Percentiles rank a stretch among this genome's conserved stretches.
These are phyloP conservation scores for Populus simonii DNA, from an alignment of 345 rosid genomes.

Conservation along the genomic window DNA sequence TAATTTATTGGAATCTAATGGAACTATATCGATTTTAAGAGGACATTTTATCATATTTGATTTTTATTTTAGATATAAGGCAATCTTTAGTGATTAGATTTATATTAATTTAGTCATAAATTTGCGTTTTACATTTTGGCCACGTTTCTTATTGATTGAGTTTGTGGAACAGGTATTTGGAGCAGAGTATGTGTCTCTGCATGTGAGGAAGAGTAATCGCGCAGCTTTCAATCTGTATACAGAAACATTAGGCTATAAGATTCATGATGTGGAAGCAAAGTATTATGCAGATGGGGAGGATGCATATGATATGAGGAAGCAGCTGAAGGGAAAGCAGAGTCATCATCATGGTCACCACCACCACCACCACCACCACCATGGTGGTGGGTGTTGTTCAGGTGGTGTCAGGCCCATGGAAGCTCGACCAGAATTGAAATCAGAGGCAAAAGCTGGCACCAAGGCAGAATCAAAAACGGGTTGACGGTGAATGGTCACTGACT, in stretches of 20 bases:
- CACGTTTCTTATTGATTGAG: background rate
- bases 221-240: slow-evolving; percentile 93
- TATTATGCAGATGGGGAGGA: slow-evolving; percentile 99
- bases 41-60: background rate
- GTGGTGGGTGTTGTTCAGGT: slow-evolving; percentile 79
- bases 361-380: slow-evolving; percentile 65
- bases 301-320: slow-evolving; percentile 96
- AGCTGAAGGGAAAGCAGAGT: slow-evolving; percentile 76
- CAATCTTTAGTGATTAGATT: background rate
- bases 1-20: background rate
- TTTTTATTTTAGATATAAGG: background rate
- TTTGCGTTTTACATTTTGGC: background rate
- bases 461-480: slow-evolving; percentile 36
- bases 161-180: slow-evolving; percentile 59
- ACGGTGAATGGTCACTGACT: slow-evolving; percentile 18
- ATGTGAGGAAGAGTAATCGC: slow-evolving; percentile 93
- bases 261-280: slow-evolving; percentile 91
- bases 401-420: slow-evolving; percentile 39
- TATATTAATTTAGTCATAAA: background rate
- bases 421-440: slow-evolving; percentile 49
- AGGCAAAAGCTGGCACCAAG: slow-evolving; percentile 46
- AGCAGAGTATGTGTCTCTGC: slow-evolving; percentile 90
- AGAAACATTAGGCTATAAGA: slow-evolving; percentile 79
- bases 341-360: slow-evolving; percentile 59
- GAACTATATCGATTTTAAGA: background rate